Percentiles rank a stretch among this genome's conserved stretches.
Evolutionary conservation across 768 basidiomycete genomes (phyloP).

Genomic region (Boletus rufocinnamomeus): DNA sequence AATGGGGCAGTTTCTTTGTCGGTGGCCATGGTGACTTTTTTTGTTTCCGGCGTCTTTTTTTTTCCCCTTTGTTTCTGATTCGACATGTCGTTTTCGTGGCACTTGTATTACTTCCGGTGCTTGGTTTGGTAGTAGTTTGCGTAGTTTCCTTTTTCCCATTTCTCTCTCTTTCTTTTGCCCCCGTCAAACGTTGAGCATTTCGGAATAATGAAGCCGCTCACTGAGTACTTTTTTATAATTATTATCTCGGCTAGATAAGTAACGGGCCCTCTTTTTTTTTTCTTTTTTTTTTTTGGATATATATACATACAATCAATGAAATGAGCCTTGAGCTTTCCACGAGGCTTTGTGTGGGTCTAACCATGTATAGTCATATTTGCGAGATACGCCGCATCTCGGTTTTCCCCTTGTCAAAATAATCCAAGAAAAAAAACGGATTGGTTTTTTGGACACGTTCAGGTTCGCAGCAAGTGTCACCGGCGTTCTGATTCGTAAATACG

Average conservation of each 20-base stretch:
- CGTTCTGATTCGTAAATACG: too few relatives aligned
- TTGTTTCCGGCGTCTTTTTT: background rate
- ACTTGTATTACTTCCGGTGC: background rate
- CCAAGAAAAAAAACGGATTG: too few relatives aligned
- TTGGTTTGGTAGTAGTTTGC: background rate
- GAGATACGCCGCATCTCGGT: conserved; percentile 9
- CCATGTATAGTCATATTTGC: conserved; percentile 28
- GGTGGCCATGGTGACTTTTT: background rate
- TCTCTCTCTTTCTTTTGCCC: background rate
- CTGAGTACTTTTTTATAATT: background rate
- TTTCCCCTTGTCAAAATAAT: background rate
- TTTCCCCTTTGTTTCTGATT: background rate
- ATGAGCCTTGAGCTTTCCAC: conserved; percentile 32
- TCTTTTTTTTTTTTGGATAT: background rate
- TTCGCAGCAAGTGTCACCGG: background rate
- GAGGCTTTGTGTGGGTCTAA: conserved; percentile 11
- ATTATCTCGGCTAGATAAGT: conserved; percentile 33
- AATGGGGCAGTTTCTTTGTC: background rate
- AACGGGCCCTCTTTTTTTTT: background rate
- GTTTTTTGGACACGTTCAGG: background rate
- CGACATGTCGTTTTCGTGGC: background rate
- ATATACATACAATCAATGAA: background rate
- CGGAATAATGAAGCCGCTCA: too few relatives aligned
- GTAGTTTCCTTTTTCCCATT: background rate
- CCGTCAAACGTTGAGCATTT: too few relatives aligned